Evolutionary conservation across 179 eudicot species (phyloP).

Genomic region (Beta corolliflora): DNA sequence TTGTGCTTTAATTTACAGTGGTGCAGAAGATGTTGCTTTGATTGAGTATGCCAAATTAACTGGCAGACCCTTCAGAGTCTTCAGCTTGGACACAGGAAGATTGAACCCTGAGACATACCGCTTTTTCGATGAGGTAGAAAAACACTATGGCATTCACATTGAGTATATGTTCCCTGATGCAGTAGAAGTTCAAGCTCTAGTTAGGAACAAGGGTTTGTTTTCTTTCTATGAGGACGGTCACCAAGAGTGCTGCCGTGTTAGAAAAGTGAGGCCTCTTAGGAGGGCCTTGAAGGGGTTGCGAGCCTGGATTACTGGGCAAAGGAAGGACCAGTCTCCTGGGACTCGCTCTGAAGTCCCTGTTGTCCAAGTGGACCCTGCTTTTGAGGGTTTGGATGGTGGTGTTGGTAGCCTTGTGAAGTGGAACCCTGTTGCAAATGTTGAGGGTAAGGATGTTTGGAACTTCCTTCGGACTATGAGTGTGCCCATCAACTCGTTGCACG

Average conservation of each 20-base stretch:
- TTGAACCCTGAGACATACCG: conserved; percentile 87
- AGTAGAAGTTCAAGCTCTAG: conserved; percentile 80
- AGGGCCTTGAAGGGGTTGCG: conserved; percentile 85
- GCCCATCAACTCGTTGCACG: conserved; percentile 80
- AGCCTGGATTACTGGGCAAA: conserved; percentile 97
- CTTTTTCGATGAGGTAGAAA: conserved; percentile 76
- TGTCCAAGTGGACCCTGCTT: conserved; percentile 85
- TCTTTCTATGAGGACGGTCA: conserved; percentile 98
- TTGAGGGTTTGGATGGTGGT: conserved; percentile 89
- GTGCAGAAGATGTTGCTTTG: conserved; percentile 98
- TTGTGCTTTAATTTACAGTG: conserved; percentile 49
- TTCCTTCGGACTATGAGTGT: conserved; percentile 86
- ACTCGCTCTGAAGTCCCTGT: conserved; percentile 87
- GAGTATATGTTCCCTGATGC: conserved; percentile 98
- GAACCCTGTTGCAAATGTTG: conserved; percentile 88
- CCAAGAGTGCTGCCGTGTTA: conserved; percentile 94
- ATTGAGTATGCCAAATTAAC: conserved; percentile 89
- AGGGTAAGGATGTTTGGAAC: conserved; percentile 77
- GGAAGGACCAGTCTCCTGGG: conserved; percentile 96
- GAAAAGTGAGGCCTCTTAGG: conserved; percentile 86
- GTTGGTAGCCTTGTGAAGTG: conserved; percentile 90
- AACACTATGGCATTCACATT: conserved; percentile 68
- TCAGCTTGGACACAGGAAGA: conserved; percentile 89
- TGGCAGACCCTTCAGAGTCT: conserved; percentile 85
- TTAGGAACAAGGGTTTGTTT: conserved; percentile 82